Conservation (phyloP, 306 rosid species). For the Quercus rubra region DNA sequence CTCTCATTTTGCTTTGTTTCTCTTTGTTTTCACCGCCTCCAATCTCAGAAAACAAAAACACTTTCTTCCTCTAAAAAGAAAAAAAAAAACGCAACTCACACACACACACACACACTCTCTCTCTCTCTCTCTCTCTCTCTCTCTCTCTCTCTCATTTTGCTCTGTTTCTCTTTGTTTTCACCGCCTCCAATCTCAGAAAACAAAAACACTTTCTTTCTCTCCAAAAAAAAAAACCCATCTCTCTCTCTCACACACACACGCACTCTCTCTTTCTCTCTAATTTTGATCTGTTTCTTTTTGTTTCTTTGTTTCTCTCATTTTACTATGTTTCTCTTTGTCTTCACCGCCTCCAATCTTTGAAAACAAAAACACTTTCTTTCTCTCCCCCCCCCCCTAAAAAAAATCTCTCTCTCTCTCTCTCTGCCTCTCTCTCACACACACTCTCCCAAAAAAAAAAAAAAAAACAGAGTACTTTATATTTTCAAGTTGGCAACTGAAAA, state of each 20-base stretch:
- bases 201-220: too few species aligned
- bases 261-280: neutral
- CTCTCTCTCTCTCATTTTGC: neutral
- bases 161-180: neutral
- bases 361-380: too few species aligned
- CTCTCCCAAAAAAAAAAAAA: neutral
- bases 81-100: neutral
- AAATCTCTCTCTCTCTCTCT: too few species aligned
- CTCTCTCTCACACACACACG: neutral
- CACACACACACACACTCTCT: neutral
- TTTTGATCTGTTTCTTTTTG: too few species aligned
- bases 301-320: conserved; percentile 6
- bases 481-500: conserved; percentile 81
- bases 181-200: too few species aligned
- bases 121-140: neutral
- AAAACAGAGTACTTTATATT: neutral
- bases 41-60: neutral
- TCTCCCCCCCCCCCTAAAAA: too few species aligned
- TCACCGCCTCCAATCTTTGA: too few species aligned
- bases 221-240: neutral
- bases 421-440: too few species aligned
- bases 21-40: too few species aligned
- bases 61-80: neutral
- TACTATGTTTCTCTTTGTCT: neutral
- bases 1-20: too few species aligned